These are phyloP conservation scores for Diplodia seriata DNA, from an alignment of 2,329 filamentous ascomycete genomes.

Conservation along the genomic window DNA sequence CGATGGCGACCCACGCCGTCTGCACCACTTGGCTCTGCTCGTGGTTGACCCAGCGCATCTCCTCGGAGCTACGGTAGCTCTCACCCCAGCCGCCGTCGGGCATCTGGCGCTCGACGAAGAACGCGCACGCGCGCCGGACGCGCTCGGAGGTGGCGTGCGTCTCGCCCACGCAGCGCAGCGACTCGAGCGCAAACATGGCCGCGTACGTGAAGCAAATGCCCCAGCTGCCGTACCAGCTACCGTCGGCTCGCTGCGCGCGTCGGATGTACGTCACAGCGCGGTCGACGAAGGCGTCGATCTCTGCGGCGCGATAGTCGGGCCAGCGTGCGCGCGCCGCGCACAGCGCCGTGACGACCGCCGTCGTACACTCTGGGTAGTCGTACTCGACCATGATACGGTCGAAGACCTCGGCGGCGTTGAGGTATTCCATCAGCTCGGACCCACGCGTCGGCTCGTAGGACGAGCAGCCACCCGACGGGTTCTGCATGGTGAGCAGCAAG, in stretches of 20 bases:
- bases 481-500: conserved; percentile 90
- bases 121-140: conserved; percentile 79
- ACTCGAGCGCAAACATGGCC: conserved; percentile 93
- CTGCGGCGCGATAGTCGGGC: conserved; percentile 76
- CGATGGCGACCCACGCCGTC: conserved; percentile 89
- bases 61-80: conserved; percentile 86
- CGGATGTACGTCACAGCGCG: conserved; percentile 85
- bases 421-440: conserved; percentile 76
- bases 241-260: conserved; percentile 75
- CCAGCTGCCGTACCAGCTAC: conserved; percentile 98
- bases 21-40: conserved; percentile 87
- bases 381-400: conserved; percentile 98
- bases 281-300: conserved; percentile 75
- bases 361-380: conserved; percentile 97
- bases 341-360: conserved; percentile 87
- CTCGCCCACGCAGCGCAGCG: conserved; percentile 80
- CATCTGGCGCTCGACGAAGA: conserved; percentile 83
- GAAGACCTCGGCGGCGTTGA: conserved; percentile 97
- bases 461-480: conserved; percentile 81
- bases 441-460: conserved; percentile 88
- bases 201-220: conserved; percentile 98
- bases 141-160: conserved; percentile 75
- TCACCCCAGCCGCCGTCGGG: conserved; percentile 96
- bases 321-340: conserved; percentile 82
- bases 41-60: conserved; percentile 76